A percentile compares a stretch with the other conserved stretches of the same genome.
phyloP scores from a whole-genome alignment of 306 rosid genomes.

The Lagenaria siceraria region DNA sequence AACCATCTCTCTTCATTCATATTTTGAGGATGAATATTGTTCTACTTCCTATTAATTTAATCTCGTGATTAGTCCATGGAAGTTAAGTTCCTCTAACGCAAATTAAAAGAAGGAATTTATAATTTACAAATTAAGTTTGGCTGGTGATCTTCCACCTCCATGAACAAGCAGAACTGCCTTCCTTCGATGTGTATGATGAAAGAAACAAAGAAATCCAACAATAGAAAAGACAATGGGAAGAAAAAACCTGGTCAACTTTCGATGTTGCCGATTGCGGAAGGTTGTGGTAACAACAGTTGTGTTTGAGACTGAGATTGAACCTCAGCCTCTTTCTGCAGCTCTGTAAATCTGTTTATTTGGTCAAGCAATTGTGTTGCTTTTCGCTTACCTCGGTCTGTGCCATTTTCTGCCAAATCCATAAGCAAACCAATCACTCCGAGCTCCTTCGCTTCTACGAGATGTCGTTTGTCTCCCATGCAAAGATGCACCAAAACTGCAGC shows the following conservation, averaged over 20 bases:
- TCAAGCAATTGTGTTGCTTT: slow-evolving; percentile 83
- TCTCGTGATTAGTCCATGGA: not conserved
- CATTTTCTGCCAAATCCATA: slow-evolving; percentile 69
- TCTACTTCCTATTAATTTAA: not conserved
- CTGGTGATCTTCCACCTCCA: not conserved
- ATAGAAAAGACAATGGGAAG: not conserved
- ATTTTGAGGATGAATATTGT: not conserved
- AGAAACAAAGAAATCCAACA: not conserved
- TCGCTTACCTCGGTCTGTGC: slow-evolving; percentile 90
- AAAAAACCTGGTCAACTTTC: slow-evolving; percentile 1
- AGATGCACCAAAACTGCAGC: slow-evolving; percentile 91
- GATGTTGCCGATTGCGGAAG: not conserved
- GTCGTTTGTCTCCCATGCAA: slow-evolving; percentile 65
- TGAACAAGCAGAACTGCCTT: not conserved
- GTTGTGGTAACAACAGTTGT: not conserved
- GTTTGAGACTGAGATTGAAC: slow-evolving; percentile 19
- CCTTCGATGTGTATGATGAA: not conserved
- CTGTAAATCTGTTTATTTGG: slow-evolving; percentile 54
- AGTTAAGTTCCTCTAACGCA: not conserved
- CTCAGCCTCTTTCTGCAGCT: slow-evolving; percentile 46
- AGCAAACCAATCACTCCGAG: slow-evolving; percentile 55
- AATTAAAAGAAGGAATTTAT: not conserved
- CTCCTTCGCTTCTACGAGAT: slow-evolving; percentile 54
- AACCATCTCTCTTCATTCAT: not conserved
- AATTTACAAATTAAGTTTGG: not conserved